Conservation (phyloP, 208 protist species). For the Leptomonas pyrrhocoris region DNA sequence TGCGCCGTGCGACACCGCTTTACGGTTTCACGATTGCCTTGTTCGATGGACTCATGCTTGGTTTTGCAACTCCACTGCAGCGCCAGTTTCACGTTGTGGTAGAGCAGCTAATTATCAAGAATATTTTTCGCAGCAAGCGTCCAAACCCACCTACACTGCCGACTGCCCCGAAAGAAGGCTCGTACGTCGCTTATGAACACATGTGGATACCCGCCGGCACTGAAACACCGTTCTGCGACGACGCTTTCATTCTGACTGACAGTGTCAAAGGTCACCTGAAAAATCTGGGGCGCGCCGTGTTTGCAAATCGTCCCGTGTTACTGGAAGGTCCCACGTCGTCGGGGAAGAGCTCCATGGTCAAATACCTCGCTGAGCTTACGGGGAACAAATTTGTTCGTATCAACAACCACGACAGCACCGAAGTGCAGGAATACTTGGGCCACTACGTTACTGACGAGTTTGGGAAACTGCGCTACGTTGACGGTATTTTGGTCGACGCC, state of each 20-base stretch:
- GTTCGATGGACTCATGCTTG: constrained; percentile 96
- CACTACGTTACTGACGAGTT: constrained; percentile 96
- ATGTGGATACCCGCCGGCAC: constrained; percentile 94
- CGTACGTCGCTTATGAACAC: constrained; percentile 93
- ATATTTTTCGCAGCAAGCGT: constrained; percentile 83
- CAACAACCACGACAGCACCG: constrained; percentile 99
- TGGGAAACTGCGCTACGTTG: constrained; percentile 96
- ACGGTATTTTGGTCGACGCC: constrained; percentile 97
- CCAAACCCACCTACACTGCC: constrained; percentile 68
- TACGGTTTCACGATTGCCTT: constrained; percentile 97
- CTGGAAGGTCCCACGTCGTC: constrained; percentile 98
- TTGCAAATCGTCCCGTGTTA: constrained; percentile 97
- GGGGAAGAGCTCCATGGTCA: constrained; percentile 99
- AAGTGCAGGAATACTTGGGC: constrained; percentile 99
- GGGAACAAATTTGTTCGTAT: constrained; percentile 99
- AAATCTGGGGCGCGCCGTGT: constrained; percentile 94
- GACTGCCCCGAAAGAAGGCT: constrained; percentile 23
- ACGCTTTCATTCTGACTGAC: constrained; percentile 96
- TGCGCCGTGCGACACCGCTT: constrained; percentile 74
- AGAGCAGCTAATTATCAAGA: constrained; percentile 88
- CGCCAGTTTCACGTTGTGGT: constrained; percentile 85
- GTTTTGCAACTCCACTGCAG: constrained; percentile 96
- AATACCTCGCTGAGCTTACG: constrained; percentile 97
- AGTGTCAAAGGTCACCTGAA: constrained; percentile 94
- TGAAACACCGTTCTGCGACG: constrained; percentile 49